Base-by-base conservation (phyloP, 2,329 filamentous ascomycete genomes). In the Neospermospora avenae region DNA sequence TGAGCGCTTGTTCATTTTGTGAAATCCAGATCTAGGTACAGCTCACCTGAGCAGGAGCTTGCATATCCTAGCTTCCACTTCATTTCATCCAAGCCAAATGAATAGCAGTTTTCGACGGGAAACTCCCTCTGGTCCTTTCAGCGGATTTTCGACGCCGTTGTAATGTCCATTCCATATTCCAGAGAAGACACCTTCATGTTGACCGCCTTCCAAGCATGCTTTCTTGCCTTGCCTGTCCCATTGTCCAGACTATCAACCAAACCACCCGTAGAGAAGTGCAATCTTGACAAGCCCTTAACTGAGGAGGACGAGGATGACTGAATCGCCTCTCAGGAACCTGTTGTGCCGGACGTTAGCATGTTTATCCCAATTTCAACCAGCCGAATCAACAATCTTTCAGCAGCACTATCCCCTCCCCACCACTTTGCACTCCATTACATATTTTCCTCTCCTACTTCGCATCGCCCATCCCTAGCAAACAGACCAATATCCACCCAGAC, bases 271-370 rank as follows among this genome's bases (percentile, higher is more conserved):
- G 22, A 52, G 54, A 55, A 63, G 57, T 53, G 49, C 57, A 63
- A 59, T 42, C 52, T 3, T 16, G n/a, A 37, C 22, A 28, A 37
- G 8, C 48, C 49, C 61, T 72, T 65, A 74, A 63, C 71, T 73
- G 44, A 74, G 68, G 25, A 74, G 67, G 25, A 74, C 72, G 24
- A 74, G 61, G 62, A 74, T 74, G 41, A 74, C 72, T 4, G 72
- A 73, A 66, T 74, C 72, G 55, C 72, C 72, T 67, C 72, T 72
- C 58, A 74, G 64, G 60, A 74, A 73, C 72, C 72, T 74, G 44
- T 31, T 52, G 3, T 11, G 10, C 39, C 31, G 46, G 28, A 61
- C 57, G 62, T 60, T 48, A 63, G 5, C 37, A 54, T 39, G 24
- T 46, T 31, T 49, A 20, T 42, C 41, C 42, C 16, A 28, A 45